Base-by-base conservation (phyloP, 768 basidiomycete species). In the Antrodiella citrinella region DNA sequence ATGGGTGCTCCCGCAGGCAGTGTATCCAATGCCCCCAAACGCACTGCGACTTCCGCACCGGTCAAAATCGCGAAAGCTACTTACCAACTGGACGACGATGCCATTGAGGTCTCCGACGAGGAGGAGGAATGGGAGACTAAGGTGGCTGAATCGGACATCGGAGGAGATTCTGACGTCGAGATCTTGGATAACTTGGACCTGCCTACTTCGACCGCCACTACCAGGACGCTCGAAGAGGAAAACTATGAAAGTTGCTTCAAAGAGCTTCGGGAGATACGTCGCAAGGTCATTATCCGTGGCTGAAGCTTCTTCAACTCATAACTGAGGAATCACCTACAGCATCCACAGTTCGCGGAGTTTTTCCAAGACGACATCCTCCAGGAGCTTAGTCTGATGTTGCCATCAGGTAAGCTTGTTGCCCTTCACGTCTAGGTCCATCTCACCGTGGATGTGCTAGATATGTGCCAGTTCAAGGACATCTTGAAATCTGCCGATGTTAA, bases 381-480 rank as follows among this genome's bases (percentile, higher is more conserved):
- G 55, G 57, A 57, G 20, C 51, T 77, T 4, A 73, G 73, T 50
- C 54, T 58, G 4, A 65, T 62, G 10, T 66, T 70, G 47, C 77
- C 77, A 1, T 55, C 60, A 58, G 77, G 77, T 73, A 49, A 3
- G 51, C n/a, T n/a, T 38, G 5, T 22, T n/a, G n/a, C n/a, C n/a
- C n/a, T n/a, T n/a, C n/a, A n/a, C n/a, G n/a, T n/a, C n/a, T n/a
- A n/a, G n/a, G n/a, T n/a, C 15, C 30, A 35, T 35, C 30, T 35
- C 30, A 7, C 15, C 18, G 42, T 18, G 18, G 21, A 44, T 18
- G 45, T 41, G 4, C 3, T 43, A 43, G 41, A 43, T 18, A 9
- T 18, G 41, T 9, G 41, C 18, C 7, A n/a, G 9, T 19, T 43
- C 41, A 43, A 43, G 15, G 10, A 19, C 15, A 18, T 22, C 9